Base-by-base conservation (phyloP, 179 eudicot genomes). In the Beta corolliflora region DNA sequence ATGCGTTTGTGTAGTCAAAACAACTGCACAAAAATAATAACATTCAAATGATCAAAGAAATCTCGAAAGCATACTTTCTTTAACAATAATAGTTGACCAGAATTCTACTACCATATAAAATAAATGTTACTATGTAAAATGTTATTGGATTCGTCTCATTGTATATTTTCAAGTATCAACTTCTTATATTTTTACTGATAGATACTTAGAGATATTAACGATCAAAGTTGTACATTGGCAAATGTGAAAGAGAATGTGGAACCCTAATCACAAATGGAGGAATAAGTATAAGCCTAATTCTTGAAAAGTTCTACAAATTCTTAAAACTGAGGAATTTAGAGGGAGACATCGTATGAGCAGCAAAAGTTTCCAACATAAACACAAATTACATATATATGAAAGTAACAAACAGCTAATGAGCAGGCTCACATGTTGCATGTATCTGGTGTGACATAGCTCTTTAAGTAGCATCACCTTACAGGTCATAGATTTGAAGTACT, bases 1-100 rank as follows among this genome's bases (percentile, higher is more conserved):
- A 90, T 71, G 87, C 98, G 90, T 96, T 96, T 61, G 99, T 96
- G 96, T 94, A 96, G 91, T 94, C 99, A 78, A 94, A 96, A 82
- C 99, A 94, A 79, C 99, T 96, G 98, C 91, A 89, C 18, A 46
- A 71, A 73, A 82, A 31, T 80, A 84, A 16, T 45, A 5, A 48
- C 31, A 69, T 81, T 65, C 67, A 73, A 80, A 80, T 48, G 68
- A 76, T 29, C 59, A 5, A 70, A 36, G 54, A 50, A 45, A 55
- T 52, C 13, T 45, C 18, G 45, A 13, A 59, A 6, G 50, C 53
- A 63, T 45, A 7, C 59, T 60, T 59, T 46, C 18, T 66, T 48
- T 7, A 16, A 16, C 18, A 76, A 14, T 19, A 36, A 75, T 36
- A 36, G n/a, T 36, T 36, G 41, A 36, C 41, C 41, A 36, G 41